Evolutionary conservation across 2,329 filamentous ascomycete genomes (phyloP).

Genomic region (Blastomyces silverae): DNA sequence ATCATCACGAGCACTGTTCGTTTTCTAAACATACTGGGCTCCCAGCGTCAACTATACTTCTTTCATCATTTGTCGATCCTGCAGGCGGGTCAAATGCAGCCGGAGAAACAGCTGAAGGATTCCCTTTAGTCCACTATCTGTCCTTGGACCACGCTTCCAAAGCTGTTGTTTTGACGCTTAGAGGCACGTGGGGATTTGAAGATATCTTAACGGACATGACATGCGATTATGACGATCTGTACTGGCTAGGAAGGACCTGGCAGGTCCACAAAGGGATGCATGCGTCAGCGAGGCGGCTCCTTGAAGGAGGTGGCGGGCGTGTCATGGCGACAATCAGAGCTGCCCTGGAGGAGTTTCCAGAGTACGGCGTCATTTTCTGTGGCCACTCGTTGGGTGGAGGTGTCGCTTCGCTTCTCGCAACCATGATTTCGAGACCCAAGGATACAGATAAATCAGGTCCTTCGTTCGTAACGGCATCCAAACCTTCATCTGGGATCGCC

Average conservation of each 20-base stretch:
- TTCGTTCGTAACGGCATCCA: constrained; percentile 56
- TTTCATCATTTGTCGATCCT: constrained; percentile 65
- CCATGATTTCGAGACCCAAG: constrained; percentile 61
- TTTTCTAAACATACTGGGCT: constrained; percentile 43
- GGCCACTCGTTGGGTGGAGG: constrained; percentile 64
- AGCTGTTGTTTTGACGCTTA: constrained; percentile 64
- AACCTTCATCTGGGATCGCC: constrained; percentile 33
- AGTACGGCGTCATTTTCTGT: constrained; percentile 63
- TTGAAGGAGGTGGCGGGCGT: constrained; percentile 60
- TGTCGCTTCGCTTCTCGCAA: constrained; percentile 62
- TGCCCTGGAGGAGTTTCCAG: constrained; percentile 58
- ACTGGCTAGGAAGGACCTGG: constrained; percentile 58
- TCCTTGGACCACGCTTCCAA: constrained; percentile 64
- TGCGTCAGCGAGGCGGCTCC: constrained; percentile 59
- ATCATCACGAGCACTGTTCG: constrained; percentile 42
- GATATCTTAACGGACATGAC: constrained; percentile 68
- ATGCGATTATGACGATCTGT: constrained; percentile 55
- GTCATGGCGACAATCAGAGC: constrained; percentile 61
- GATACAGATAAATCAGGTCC: constrained; percentile 43
- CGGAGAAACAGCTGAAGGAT: constrained; percentile 58
- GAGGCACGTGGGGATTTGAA: constrained; percentile 66
- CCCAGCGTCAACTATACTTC: constrained; percentile 45
- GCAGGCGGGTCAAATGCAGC: constrained; percentile 60
- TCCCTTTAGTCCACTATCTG: constrained; percentile 67
- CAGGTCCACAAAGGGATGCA: constrained; percentile 70